These are phyloP conservation scores for Neonothopanus nambi DNA, from an alignment of 1,284 basidiomycete species.

Conservation along the genomic window DNA sequence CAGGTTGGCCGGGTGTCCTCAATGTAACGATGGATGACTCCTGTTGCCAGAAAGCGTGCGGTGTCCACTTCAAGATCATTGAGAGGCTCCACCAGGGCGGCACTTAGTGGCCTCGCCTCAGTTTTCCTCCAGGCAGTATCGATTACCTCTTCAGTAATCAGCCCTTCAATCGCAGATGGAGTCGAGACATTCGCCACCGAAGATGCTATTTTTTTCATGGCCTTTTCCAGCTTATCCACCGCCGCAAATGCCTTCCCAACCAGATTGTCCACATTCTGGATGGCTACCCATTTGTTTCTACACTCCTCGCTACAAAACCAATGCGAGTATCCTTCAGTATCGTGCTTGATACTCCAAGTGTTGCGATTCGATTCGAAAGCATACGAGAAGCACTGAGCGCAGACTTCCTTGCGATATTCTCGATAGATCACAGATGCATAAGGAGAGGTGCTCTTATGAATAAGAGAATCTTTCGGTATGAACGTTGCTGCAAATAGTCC, in stretches of 20 bases:
- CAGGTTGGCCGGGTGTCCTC: slow-evolving; percentile 27
- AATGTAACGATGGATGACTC: slow-evolving; percentile 41
- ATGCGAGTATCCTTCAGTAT: slow-evolving; percentile 31
- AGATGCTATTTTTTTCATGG: slow-evolving; percentile 30
- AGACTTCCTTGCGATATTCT: slow-evolving; percentile 64
- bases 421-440: slow-evolving; percentile 51
- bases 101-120: slow-evolving; percentile 20
- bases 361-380: slow-evolving; percentile 45
- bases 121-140: slow-evolving; percentile 36
- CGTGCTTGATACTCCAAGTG: slow-evolving; percentile 45
- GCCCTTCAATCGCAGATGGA: not conserved
- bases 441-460: slow-evolving; percentile 43
- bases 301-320: slow-evolving; percentile 59
- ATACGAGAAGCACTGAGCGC: slow-evolving; percentile 62
- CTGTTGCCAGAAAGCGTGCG: slow-evolving; percentile 48
- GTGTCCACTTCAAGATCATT: slow-evolving; percentile 55
- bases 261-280: slow-evolving; percentile 31
- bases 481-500: slow-evolving; percentile 46
- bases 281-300: slow-evolving; percentile 43
- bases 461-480: slow-evolving; percentile 41
- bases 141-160: slow-evolving; percentile 31
- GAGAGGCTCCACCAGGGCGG: slow-evolving; percentile 28
- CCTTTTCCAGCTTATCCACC: slow-evolving; percentile 35
- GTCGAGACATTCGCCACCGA: slow-evolving; percentile 3
- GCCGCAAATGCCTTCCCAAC: slow-evolving; percentile 31